phyloP scores from a whole-genome alignment of 2,329 filamentous ascomycete species.

The Lasiodiplodia citricola region DNA sequence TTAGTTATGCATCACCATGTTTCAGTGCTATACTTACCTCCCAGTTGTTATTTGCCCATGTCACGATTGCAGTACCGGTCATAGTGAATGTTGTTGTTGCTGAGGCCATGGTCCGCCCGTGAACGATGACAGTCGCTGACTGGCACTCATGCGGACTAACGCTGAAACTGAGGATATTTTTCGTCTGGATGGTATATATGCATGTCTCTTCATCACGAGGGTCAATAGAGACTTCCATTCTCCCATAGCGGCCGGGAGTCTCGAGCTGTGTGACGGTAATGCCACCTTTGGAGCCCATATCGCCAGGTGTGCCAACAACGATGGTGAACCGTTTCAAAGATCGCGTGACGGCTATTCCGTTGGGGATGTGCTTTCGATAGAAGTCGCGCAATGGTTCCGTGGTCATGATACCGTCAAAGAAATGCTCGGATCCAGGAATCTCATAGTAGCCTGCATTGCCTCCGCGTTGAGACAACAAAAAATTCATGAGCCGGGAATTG shows the following conservation, averaged over 20 bases:
- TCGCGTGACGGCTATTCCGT: slow-evolving; percentile 30
- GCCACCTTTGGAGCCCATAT: slow-evolving; percentile 59
- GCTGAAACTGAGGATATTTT: slow-evolving; percentile 40
- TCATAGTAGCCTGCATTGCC: slow-evolving; percentile 56
- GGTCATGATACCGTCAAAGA: slow-evolving; percentile 62
- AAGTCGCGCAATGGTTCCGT: slow-evolving; percentile 56
- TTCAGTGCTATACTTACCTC: background rate
- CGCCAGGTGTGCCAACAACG: slow-evolving; percentile 57
- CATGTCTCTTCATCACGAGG: slow-evolving; percentile 22
- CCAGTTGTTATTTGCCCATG: background rate
- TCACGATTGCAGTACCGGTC: background rate
- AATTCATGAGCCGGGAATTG: slow-evolving; percentile 60
- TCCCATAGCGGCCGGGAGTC: slow-evolving; percentile 58
- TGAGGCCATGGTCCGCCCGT: background rate
- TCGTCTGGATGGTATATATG: slow-evolving; percentile 37
- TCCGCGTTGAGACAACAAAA: slow-evolving; percentile 52
- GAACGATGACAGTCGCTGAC: slow-evolving; percentile 1
- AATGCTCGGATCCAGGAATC: slow-evolving; percentile 56
- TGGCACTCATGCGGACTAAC: slow-evolving; percentile 32
- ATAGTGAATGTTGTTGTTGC: background rate
- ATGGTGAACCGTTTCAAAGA: slow-evolving; percentile 50
- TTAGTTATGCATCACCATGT: slow-evolving; percentile 25
- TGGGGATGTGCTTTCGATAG: slow-evolving; percentile 46
- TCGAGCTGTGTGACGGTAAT: slow-evolving; percentile 57
- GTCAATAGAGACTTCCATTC: slow-evolving; percentile 46